Base-by-base conservation (phyloP, 192 early-diverging fungal genomes). In the Gigaspora rosea region DNA sequence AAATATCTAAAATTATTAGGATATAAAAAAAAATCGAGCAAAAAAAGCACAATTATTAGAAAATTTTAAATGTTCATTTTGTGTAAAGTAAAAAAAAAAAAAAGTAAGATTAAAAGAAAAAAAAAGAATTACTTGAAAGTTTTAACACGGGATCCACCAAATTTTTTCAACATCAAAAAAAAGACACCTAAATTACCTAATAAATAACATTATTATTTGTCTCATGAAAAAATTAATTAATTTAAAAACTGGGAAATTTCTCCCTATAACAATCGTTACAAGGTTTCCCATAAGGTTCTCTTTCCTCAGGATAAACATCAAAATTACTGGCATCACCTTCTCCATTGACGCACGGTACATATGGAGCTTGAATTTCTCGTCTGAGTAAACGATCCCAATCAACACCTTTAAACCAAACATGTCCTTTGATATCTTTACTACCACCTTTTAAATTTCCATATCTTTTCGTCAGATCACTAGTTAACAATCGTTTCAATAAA, bases 321-420 rank as follows among this genome's bases (percentile, higher is more conserved):
- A 97, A 98, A 85, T 98, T 93, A 80, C 91, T 93, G 13, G 96
- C 90, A 77, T 99, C 97, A 51, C 96, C 95, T 11, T 93, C 92
- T 54, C 92, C 89, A 68, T 83, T 83, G 51, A 95, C 83, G 41
- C 90, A 89, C 27, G 97, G 97, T 52, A 93, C 85, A 81, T 96
- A 95, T 16, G 96, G 96, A 27, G 96, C 91, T 61, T 91, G 89
- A 73, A 95, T 90, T 75, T 93, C 87, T 62, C 90, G 80, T 16
- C 84, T 84, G 32, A 87, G 85, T 64, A 99, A 85, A 62, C 86
- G 86, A 75, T 91, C 88, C 94, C 95, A 98, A 79, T 98, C 95
- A 10, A 97, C 89, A 13, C 94, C 95, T 50, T 92, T 91, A 80
- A 98, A 97, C 97, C 97, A 98, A 74, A 87, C 88, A 84, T 98